Evolutionary conservation across 2,329 filamentous ascomycete species (phyloP), one percentile per base, ranked within the genome.

Genomic region (Aspergillus glaucus): DNA sequence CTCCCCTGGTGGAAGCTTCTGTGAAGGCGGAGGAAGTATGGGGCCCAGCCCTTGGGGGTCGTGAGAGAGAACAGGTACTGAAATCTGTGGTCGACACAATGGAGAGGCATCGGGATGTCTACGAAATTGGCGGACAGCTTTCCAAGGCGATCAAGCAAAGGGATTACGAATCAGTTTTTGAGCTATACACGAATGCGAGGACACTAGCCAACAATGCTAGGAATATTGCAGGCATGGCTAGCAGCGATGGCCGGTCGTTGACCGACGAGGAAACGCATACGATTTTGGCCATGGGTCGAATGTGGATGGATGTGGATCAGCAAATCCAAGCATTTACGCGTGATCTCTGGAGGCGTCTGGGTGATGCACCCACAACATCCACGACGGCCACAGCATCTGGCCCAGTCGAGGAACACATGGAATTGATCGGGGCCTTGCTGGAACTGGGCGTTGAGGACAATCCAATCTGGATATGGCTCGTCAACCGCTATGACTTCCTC

Each of bases 1-100:
- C 78, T 1, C 92, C 93, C 15, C 75, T 98, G 47, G 77, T 93
- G 8, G 93, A 97, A 60, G 88, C 94, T 9, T 89, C 88, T 1
- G 87, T 90, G 52, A 96, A 96, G 68, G 93, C 92, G 0, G 90
- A 97, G 67, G 93, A 98, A 62, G 87, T 98, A 7, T 98, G 94
- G 91, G 93, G 93, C 0, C 93, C 93, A 2, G 92, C 93, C 1
- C 71, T 98, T 34, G 89, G 90, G 36, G 93, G 93, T 3, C 83
- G 88, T 24, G 91, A 97, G 60, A 90, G 92, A 63, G 93, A 97
- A 62, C 87, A 91, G 63, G 85, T 85, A 53, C 76, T 98, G 48
- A 94, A 91, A 66, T 79, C 81, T 0, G 82, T 96, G 7, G 78
- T 90, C 19, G 79, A 79, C 7, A 84, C 86, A 12, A 77, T 98